Base-by-base conservation (phyloP, 441 rosid genomes). In the Viola pubescens region DNA sequence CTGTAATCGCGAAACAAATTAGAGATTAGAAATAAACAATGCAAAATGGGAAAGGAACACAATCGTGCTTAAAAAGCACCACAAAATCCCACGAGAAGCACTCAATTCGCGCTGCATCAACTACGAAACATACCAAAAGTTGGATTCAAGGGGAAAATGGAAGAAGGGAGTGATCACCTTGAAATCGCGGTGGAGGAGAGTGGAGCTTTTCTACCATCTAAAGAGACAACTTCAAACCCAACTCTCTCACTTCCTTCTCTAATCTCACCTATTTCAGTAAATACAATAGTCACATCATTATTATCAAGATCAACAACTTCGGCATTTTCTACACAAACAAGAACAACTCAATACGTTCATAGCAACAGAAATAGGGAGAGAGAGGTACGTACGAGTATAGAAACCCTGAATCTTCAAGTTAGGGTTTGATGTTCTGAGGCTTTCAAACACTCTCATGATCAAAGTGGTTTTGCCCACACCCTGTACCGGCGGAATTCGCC, bases 391-490 rank as follows among this genome's bases (percentile, higher is more conserved):
- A 81, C 85, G 65, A 16, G 89, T 78, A 63, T 75, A 80, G 77
- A 86, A 83, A 3, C 94, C 87, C 63, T 82, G 87, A 61, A 82
- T 68, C 70, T 79, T 83, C 58, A 80, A 58, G 63, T 58, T 70
- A 51, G 86, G 83, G 63, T 75, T 72, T 10, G 80, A 80, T 58
- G 56, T 42, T 59, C 59, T 80, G 49, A 84, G 79, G 65, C 53
- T 71, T 39, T 87, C 88, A 43, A 72, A 66, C 45, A 82, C 80
- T 60, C 77, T 73, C 63, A 58, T 76, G 9, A 82, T 80, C 70
- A 86, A 75, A 53, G 86, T 82, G 70, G 83, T 77, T 76, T 86
- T 86, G 6, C 94, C 94, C 52, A 80, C 89, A 6, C 86, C 89
- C 88, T 82, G 79, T 56, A 44, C 46, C 2, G 46, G 2, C 7